Percentiles rank a stretch among this genome's conserved stretches.
Evolutionary conservation across 192 early-diverging fungal species (phyloP).

Genomic region (Rhizophagus sp.): DNA sequence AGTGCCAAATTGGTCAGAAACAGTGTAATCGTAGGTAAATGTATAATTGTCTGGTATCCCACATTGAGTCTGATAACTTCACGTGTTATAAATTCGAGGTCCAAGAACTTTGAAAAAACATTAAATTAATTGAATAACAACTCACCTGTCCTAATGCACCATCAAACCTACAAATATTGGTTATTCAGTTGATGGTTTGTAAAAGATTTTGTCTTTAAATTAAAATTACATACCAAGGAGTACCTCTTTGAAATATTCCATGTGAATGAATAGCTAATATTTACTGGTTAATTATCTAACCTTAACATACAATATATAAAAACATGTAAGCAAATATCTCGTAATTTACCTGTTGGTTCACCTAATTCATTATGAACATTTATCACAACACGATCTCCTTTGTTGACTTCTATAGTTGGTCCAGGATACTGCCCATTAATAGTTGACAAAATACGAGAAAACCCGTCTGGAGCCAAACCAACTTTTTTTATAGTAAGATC

Average conservation of each 20-base stretch:
- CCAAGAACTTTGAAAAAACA: too few relatives aligned
- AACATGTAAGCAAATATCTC: too few relatives aligned
- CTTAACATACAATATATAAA: too few relatives aligned
- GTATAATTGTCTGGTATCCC: conserved; percentile 64
- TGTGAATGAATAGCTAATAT: conserved; percentile 56
- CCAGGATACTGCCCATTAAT: conserved; percentile 2
- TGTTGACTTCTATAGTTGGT: not conserved
- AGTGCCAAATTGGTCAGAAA: conserved; percentile 68
- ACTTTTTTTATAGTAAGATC: not conserved
- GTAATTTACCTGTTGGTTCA: not conserved
- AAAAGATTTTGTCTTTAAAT: too few relatives aligned
- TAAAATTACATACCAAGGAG: conserved; percentile 46
- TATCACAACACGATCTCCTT: not conserved
- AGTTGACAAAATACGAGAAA: not conserved
- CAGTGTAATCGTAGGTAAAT: conserved; percentile 70
- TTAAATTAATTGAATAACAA: too few relatives aligned
- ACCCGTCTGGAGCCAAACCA: not conserved
- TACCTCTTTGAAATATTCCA: conserved; percentile 78
- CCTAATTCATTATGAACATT: not conserved
- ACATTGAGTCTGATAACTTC: conserved; percentile 61
- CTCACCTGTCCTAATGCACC: conserved; percentile 54
- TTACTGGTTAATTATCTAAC: too few relatives aligned
- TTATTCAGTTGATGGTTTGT: too few relatives aligned
- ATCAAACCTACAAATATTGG: conserved; percentile 40
- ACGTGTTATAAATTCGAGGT: not conserved